These are phyloP conservation scores for Pseudoturritis turrita DNA, from an alignment of 345 rosid genomes.

Conservation along the genomic window DNA sequence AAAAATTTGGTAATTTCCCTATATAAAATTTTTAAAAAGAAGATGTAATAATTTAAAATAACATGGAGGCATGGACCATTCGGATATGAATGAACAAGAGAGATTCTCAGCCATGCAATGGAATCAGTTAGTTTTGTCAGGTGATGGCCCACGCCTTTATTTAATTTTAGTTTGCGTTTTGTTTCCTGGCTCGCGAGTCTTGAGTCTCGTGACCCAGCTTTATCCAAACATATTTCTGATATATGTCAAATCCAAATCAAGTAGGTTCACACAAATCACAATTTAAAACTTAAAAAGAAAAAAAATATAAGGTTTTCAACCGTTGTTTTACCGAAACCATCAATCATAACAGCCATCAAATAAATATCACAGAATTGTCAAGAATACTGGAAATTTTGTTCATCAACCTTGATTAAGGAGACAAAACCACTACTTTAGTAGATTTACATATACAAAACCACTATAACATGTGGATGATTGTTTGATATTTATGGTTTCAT, in stretches of 20 bases:
- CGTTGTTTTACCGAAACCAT: too few species aligned
- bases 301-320: neutral
- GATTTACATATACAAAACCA: too few species aligned
- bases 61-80: slow-evolving; percentile 1
- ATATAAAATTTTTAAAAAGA: too few species aligned
- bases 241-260: neutral
- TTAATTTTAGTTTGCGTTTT: neutral
- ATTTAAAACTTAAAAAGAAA: neutral
- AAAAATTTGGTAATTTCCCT: too few species aligned
- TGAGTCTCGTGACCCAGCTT: slow-evolving; percentile 14
- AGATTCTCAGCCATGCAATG: slow-evolving; percentile 13
- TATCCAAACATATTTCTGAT: slow-evolving; percentile 9
- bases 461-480: too few species aligned
- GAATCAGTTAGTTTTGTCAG: slow-evolving; percentile 14
- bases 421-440: too few species aligned
- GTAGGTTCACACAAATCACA: neutral
- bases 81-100: neutral
- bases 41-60: neutral
- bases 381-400: too few species aligned
- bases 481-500: too few species aligned
- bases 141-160: slow-evolving; percentile 5
- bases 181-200: neutral
- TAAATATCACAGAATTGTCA: too few species aligned
- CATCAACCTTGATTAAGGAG: too few species aligned
- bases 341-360: too few species aligned